These are phyloP conservation scores for Ascoidea asiatica DNA, from an alignment of 805 yeast species.

Conservation along the genomic window DNA sequence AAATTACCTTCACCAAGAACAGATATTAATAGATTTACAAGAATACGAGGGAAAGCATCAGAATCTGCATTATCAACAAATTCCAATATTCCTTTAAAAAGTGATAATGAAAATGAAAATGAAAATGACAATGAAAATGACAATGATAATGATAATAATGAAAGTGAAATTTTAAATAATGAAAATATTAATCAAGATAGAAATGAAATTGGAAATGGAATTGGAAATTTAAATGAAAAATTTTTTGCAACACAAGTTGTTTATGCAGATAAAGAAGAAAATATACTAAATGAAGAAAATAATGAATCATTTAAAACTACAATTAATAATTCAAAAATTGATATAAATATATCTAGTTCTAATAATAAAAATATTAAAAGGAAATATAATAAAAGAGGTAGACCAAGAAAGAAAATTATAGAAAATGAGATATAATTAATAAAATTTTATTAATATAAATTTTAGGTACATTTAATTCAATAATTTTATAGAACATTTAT, in stretches of 20 bases:
- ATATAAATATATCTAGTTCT: background rate
- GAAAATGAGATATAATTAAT: too few species aligned
- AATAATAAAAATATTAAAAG: background rate
- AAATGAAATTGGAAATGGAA: background rate
- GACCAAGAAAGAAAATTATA: too few species aligned
- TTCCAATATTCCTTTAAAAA: background rate
- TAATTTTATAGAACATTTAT: too few species aligned
- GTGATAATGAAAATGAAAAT: background rate
- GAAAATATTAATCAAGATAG: background rate
- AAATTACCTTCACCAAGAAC: background rate
- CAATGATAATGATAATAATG: background rate
- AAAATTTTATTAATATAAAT: too few species aligned
- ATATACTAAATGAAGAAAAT: too few species aligned
- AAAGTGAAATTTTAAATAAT: background rate
- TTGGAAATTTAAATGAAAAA: background rate
- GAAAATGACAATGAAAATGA: background rate
- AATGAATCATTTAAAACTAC: background rate
- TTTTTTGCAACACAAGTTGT: too few species aligned
- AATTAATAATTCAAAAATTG: background rate
- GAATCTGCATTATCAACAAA: background rate
- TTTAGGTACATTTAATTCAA: too few species aligned
- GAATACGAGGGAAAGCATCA: background rate
- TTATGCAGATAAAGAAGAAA: too few species aligned
- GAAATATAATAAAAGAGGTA: too few species aligned
- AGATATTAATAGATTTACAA: background rate